Percentiles rank a stretch among this genome's conserved stretches.
Evolutionary conservation across 2,329 filamentous ascomycete species (phyloP).

Genomic region (Neofusicoccum sp.): DNA sequence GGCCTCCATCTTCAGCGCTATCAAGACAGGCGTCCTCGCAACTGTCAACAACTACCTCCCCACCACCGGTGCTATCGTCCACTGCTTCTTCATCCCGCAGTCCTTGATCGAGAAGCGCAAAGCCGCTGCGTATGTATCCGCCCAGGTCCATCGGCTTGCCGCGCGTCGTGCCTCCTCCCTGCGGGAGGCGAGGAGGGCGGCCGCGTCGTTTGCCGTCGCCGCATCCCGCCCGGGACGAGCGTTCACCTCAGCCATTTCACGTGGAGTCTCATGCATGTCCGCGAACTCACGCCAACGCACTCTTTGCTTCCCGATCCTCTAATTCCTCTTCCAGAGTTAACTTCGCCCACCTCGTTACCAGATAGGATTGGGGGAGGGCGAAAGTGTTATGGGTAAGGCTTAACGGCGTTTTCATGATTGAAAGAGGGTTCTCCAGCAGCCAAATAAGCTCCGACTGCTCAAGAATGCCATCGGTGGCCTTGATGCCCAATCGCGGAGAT

Average conservation of each 20-base stretch:
- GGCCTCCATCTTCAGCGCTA: constrained; percentile 27
- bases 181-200: constrained; percentile 26
- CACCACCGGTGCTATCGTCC: not conserved
- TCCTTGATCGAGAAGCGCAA: not conserved
- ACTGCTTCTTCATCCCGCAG: not conserved
- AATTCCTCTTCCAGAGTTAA: too few relatives aligned
- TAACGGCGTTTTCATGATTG: too few relatives aligned
- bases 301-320: too few relatives aligned
- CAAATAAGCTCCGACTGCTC: too few relatives aligned
- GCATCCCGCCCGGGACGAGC: constrained; percentile 30
- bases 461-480: too few relatives aligned
- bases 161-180: constrained; percentile 28
- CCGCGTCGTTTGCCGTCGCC: constrained; percentile 36
- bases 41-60: constrained; percentile 8
- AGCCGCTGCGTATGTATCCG: constrained; percentile 40
- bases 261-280: too few relatives aligned
- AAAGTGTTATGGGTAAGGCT: too few relatives aligned
- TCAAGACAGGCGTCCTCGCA: constrained; percentile 20
- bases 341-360: too few relatives aligned
- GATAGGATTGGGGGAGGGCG: too few relatives aligned
- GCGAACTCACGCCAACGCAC: too few relatives aligned
- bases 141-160: constrained; percentile 38
- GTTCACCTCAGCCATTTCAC: constrained; percentile 17
- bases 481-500: too few relatives aligned
- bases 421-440: too few relatives aligned